Evolutionary conservation across 2,329 filamentous ascomycete genomes (phyloP), one percentile per base, ranked within the genome.

Genomic region (Aspergillus alliaceus): DNA sequence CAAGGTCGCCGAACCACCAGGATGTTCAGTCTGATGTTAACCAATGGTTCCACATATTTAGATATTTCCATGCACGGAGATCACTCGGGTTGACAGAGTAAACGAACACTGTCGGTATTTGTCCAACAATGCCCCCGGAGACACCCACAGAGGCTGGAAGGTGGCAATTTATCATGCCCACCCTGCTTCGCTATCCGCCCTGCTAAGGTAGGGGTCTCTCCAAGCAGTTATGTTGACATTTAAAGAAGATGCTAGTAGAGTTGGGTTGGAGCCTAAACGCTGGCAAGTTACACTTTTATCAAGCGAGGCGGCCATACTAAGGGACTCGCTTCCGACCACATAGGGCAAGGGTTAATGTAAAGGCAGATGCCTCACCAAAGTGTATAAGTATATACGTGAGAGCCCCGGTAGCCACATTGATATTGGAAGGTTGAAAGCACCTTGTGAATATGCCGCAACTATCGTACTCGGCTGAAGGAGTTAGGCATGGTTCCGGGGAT

Each of bases 1-100:
- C 81, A 11, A 81, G 71, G 44, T 83, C 79, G 2, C 80, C 79
- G 0, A 75, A 77, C 80, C 81, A 83, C 47, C 71, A 67, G 0
- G 78, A 77, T 0, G 74, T 77, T 77, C 8, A 75, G 60, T 0
- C 73, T 74, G 5, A 80, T 60, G 49, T 80, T 69, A 4, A 77
- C 61, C 24, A 83, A 64, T 3, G 73, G 72, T 2, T 79, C 79
- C 6, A 80, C 46, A 39, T 79, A 83, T 18, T 68, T 60, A 80
- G 44, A 39, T 79, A 83, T 18, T 68, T 60, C 81, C 81, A 83
- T 11, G 73, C 67, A 1, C 68, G 69, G 2, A 80, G 64, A 50
- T 81, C 70, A 1, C 66, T 59, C 0, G 72, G 67, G 4, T 77
- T 65, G 18, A 83, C 67, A 0, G 70, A 66, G 56, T 83, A 84